Evolutionary conservation across 345 rosid species (phyloP), one percentile per base, ranked within the genome.

Genomic region (Salix udensis): DNA sequence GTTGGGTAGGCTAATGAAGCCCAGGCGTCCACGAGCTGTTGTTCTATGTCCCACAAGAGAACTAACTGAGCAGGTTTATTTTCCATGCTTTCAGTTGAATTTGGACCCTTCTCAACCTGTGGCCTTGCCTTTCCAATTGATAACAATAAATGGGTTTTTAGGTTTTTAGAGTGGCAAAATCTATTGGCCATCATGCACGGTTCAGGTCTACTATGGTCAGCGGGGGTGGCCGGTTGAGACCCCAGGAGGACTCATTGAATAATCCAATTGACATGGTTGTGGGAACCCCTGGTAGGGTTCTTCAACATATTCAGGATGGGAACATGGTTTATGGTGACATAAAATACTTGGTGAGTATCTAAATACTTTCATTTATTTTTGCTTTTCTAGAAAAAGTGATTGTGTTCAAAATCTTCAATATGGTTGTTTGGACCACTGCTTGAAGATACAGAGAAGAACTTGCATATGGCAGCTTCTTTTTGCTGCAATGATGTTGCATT

Each of bases 291-390:
- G 97, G 98, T 65, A 88, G 98, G 87, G 82, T 95, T 80, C 98
- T 95, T 84, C 97, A 95, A 76, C 98, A 95, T 82, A 89, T 93
- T 68, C 89, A 88, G 77, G 98, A 91, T 7, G 97, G 96, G 55
- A 95, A 95, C 87, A 88, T 95, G 87, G 97, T 93, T 77, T 95
- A 93, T 81, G 98, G 98, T 78, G 98, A 95, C 88, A 91, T 95
- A 50, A 87, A 87, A 77, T 89, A 89, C 74, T 67, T 91, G 92
- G 95, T 89, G 80, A 85, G 87, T 75, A 6, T 76, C 65, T 21
- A 8, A 26, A 13, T 46, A 24, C 39, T 12, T 21, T 31, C 21
- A 30, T 2, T 7, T 24, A 36, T 28, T 23, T 24, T 28, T 46
- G 15, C 10, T 37, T 70, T 66, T 15, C 10, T 58, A 18, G 44